Evolutionary conservation across 176 grass and related monocot species (phyloP), one percentile per base, ranked within the genome.

Genomic region (Cymbopogon citratus): DNA sequence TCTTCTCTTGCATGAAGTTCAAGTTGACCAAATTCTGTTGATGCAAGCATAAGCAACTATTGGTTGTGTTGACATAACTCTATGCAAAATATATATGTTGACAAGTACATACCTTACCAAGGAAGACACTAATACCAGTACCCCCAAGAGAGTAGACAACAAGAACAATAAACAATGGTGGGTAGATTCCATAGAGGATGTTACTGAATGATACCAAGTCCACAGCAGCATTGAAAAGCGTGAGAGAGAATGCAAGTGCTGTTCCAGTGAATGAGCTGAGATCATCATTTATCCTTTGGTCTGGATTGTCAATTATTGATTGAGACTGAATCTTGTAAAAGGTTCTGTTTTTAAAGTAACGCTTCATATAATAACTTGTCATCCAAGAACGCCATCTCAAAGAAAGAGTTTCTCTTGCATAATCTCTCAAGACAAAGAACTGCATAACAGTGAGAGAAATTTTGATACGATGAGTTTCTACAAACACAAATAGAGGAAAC

Each of bases 1-100:
- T 98, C 82, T 98, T 98, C 81, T 98, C 95, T 98, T 98, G 92
- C 95, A 98, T 91, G 88, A 98, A 98, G 83, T 95, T 98, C 85
- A 98, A 81, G 81, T 81, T 95, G 52, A 98, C 95, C 80, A 98
- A 93, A 84, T 84, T 91, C 95, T 98, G 83, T 73, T 81, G 73
- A 63, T 57, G 39, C 13, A 66, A 80, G 40, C 13, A 84, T 48
- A 40, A 73, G 45, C 3, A 82, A 68, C 24, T 73, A 78, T 84
- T 86, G 60, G 11, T 79, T 43, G 52, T 48, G 29, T 40, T 39
- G 35, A 56, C 56, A 38, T 56, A 43, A 11, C 26, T 59, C 1
- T 3, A 69, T 73, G 44, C 9, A 68, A 80, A 10, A 39, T 77
- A 59, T 26, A 66, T 66, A 85, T 63, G 64, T 56, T 56, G 33